Evolutionary conservation across 2,329 filamentous ascomycete genomes (phyloP), one percentile per base, ranked within the genome.

Genomic region (Neonectria punicea): DNA sequence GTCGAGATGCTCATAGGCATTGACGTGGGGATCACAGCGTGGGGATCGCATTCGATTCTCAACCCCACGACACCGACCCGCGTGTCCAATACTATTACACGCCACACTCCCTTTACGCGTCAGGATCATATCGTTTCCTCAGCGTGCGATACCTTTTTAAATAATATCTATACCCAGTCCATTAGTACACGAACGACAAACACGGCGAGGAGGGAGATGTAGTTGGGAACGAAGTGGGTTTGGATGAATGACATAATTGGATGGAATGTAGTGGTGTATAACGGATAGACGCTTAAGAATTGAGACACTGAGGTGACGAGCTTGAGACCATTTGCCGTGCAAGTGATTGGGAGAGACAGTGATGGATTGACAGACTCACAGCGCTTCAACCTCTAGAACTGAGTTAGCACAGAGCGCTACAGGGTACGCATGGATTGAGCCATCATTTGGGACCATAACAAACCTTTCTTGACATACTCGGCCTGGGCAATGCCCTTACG

Each of bases 391-490:
- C 79, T 98, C 95, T 96, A 70, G 8, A 39, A 34, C 1, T 16
- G 10, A 11, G 63, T 53, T 22, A 74, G 65, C 49, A 22, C n/a
- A 20, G 5, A n/a, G 36, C 6, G 2, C 3, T n/a, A 20, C 22
- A 20, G 32, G 8, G 32, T 32, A 11, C 7, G 14, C 5, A n/a
- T 10, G 14, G 6, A 20, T 22, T 30, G 14, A 9, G 11, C 20
- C 5, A 22, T 14, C 3, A 25, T 25, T 20, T 20, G 20, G 25
- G 46, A 8, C 61, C 5, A 64, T 76, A 16, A 14, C 76, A 16
- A 14, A 93, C 93, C 93, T 85, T 97, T 98, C 80, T 93, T 97
- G 4, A 98, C 93, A 79, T 92, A 98, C 70, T 97, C 89, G 0
- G 94, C 95, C 65, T 91, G 85, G 44, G 87, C 85, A 61, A 99